Evolutionary conservation across 768 basidiomycete species (phyloP).

Genomic region (Serpula lacrymans): DNA sequence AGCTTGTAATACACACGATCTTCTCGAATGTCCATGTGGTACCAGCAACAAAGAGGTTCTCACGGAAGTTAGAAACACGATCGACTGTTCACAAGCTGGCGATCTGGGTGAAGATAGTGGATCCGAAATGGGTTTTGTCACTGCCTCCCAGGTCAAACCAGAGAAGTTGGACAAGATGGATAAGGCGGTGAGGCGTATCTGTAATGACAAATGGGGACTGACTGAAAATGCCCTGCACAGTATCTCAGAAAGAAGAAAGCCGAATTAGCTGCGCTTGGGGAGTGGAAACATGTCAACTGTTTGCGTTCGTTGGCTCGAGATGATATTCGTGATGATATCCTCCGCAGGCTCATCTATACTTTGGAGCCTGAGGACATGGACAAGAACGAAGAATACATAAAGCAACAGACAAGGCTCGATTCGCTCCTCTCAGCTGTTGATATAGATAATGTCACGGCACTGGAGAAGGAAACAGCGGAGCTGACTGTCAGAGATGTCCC

Average conservation of each 20-base stretch:
- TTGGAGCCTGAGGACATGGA: constrained; percentile 12
- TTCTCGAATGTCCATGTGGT: constrained; percentile 77
- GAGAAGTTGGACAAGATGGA: constrained; percentile 45
- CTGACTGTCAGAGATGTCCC: constrained; percentile 45
- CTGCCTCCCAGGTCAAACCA: constrained; percentile 58
- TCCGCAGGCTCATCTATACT: constrained; percentile 44
- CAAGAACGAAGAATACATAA: constrained; percentile 10
- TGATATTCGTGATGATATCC: constrained; percentile 61
- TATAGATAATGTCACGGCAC: constrained; percentile 40
- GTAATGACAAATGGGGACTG: background rate
- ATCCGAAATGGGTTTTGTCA: constrained; percentile 50
- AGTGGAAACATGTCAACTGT: constrained; percentile 87
- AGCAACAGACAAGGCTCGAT: constrained; percentile 27
- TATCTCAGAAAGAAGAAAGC: constrained; percentile 65
- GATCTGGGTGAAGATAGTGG: constrained; percentile 25
- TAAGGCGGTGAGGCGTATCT: constrained; percentile 42
- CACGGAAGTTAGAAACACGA: constrained; percentile 2
- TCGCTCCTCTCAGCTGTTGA: constrained; percentile 43
- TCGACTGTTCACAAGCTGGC: constrained; percentile 19
- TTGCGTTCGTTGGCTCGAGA: constrained; percentile 42
- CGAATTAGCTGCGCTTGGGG: constrained; percentile 66
- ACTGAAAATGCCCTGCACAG: constrained; percentile 31
- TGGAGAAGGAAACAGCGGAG: constrained; percentile 30
- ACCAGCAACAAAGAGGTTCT: constrained; percentile 9
- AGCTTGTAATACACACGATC: constrained; percentile 87